Evolutionary conservation across 192 early-diverging fungal species (phyloP).

Genomic region (Entomortierella chlamydospora): DNA sequence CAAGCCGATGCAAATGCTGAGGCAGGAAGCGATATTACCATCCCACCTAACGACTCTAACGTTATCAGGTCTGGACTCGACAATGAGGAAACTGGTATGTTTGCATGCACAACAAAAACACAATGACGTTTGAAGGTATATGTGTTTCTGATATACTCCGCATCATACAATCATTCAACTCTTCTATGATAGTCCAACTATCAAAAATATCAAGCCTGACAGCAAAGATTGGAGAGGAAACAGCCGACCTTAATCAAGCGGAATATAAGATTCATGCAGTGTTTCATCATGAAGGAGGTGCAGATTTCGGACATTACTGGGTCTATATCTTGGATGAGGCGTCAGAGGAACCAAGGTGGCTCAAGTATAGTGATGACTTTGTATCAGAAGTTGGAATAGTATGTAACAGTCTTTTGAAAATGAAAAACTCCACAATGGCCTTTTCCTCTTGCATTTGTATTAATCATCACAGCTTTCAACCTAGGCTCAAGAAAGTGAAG

Average conservation of each 20-base stretch:
- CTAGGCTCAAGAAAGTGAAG: slow-evolving; percentile 62
- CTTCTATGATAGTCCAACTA: slow-evolving; percentile 6
- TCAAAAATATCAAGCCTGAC: slow-evolving; percentile 20
- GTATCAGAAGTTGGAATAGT: slow-evolving; percentile 64
- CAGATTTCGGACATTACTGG: slow-evolving; percentile 86
- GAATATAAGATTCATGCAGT: slow-evolving; percentile 80
- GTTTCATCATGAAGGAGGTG: slow-evolving; percentile 75
- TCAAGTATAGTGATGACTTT: slow-evolving; percentile 80
- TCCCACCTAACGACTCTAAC: too few relatives aligned
- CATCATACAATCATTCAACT: too few relatives aligned
- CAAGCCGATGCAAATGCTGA: too few relatives aligned
- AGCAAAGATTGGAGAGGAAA: slow-evolving; percentile 43
- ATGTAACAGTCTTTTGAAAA: neutral
- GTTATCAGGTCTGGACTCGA: neutral
- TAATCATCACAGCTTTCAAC: neutral
- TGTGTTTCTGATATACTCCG: too few relatives aligned
- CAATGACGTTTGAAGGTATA: too few relatives aligned
- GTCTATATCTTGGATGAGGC: slow-evolving; percentile 72
- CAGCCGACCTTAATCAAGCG: slow-evolving; percentile 40
- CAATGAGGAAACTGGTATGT: slow-evolving; percentile 3
- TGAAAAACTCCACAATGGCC: neutral
- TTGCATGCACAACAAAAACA: neutral
- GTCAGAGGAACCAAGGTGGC: slow-evolving; percentile 67
- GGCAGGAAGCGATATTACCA: too few relatives aligned
- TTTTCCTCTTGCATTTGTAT: neutral